These are phyloP conservation scores for Plasmodium inui DNA, from an alignment of 169 alveolate genomes.

Conservation along the genomic window DNA sequence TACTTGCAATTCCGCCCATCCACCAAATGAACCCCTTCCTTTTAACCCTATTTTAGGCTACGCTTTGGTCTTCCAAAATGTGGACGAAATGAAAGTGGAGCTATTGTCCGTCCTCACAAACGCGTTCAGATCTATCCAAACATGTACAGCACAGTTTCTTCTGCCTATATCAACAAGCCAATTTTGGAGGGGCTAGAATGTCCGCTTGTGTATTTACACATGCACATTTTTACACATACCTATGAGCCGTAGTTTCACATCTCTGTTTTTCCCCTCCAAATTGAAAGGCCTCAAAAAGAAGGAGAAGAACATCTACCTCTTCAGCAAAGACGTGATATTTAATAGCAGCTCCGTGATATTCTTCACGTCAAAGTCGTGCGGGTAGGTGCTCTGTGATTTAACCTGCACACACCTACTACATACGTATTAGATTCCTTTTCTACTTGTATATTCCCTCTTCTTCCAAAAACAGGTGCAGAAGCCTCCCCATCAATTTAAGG, in stretches of 20 bases:
- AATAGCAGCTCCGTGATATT: constrained; percentile 55
- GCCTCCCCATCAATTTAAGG: constrained; percentile 51
- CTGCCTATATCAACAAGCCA: background rate
- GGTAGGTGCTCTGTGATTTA: background rate
- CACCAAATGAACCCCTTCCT: background rate
- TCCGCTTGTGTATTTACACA: background rate
- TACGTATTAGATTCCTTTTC: background rate
- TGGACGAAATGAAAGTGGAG: constrained; percentile 48
- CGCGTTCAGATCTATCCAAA: constrained; percentile 57
- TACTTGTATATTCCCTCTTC: background rate
- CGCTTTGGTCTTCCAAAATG: constrained; percentile 60
- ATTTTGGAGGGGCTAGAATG: background rate
- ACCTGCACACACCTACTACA: constrained; percentile 8
- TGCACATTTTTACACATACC: background rate
- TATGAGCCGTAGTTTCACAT: background rate
- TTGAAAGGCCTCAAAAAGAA: constrained; percentile 60
- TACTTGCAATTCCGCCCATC: background rate
- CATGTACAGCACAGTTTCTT: constrained; percentile 31
- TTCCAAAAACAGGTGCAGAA: constrained; percentile 16
- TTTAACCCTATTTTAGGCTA: constrained; percentile 30
- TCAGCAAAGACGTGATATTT: constrained; percentile 50
- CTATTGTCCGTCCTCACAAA: constrained; percentile 57
- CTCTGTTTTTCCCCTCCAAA: background rate
- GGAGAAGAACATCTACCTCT: constrained; percentile 56
- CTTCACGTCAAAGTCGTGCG: constrained; percentile 32